These are phyloP conservation scores for Colletotrichum cuscutae DNA, from an alignment of 2,329 filamentous ascomycete species.

Conservation along the genomic window DNA sequence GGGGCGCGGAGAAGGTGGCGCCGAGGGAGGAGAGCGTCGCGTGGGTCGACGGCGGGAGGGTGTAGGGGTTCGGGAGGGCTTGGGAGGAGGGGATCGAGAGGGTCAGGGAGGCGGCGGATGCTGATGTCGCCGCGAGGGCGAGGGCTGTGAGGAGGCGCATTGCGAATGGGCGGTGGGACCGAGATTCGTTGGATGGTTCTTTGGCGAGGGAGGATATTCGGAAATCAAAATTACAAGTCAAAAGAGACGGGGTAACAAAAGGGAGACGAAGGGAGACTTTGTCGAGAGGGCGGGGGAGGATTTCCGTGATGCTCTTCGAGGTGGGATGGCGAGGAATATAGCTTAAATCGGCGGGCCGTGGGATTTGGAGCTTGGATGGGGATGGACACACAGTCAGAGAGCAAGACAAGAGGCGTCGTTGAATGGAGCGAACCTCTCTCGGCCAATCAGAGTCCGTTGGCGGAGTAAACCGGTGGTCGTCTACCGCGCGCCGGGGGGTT, in stretches of 20 bases:
- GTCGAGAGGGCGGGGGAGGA: neutral
- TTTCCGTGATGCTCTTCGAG: neutral
- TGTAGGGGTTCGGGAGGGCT: slow-evolving; percentile 57
- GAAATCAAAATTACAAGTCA: no score
- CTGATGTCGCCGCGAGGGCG: slow-evolving; percentile 48
- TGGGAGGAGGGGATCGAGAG: slow-evolving; percentile 54
- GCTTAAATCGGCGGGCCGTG: neutral
- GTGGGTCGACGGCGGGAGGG: slow-evolving; percentile 73
- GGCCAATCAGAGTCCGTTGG: slow-evolving; percentile 23
- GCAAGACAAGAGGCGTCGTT: neutral
- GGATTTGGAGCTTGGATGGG: neutral
- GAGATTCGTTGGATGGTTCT: no score
- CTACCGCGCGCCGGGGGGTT: slow-evolving; percentile 9
- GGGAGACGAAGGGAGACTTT: neutral
- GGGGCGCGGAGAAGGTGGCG: slow-evolving; percentile 61
- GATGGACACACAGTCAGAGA: neutral
- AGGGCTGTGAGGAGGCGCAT: slow-evolving; percentile 50
- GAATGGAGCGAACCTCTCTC: neutral
- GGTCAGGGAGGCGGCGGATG: slow-evolving; percentile 53
- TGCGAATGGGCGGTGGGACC: slow-evolving; percentile 8
- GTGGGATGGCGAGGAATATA: neutral
- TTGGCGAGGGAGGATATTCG: no score
- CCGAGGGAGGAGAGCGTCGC: slow-evolving; percentile 64
- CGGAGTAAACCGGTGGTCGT: slow-evolving; percentile 23
- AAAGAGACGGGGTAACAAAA: neutral